Conservation (phyloP, 192 early-diverging fungal genomes). For the Coemansia sp. region DNA sequence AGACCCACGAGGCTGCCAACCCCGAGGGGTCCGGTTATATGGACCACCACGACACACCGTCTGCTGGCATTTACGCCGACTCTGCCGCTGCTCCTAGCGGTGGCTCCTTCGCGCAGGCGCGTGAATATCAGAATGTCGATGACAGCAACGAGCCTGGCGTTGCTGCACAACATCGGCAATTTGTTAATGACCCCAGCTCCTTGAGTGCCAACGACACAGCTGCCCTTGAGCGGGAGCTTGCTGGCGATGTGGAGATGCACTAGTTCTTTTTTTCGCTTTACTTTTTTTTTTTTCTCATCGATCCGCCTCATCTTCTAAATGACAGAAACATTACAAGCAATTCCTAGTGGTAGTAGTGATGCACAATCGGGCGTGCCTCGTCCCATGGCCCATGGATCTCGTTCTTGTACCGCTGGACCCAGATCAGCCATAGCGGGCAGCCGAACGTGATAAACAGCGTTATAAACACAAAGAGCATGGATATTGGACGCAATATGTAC, state of each 20-base stretch:
- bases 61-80: constrained; percentile 16
- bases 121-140: constrained; percentile 39
- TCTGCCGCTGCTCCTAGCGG: constrained; percentile 14
- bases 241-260: constrained; percentile 39
- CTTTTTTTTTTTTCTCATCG: neutral
- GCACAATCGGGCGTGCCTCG: constrained; percentile 78
- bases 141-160: constrained; percentile 46
- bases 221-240: constrained; percentile 46
- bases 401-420: constrained; percentile 95
- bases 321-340: neutral
- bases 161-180: constrained; percentile 38
- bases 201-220: constrained; percentile 30
- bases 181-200: constrained; percentile 12
- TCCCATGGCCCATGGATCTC: constrained; percentile 99
- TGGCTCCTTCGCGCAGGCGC: constrained; percentile 38
- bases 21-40: constrained; percentile 30
- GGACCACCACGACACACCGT: constrained; percentile 16
- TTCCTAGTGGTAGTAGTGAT: constrained; percentile 50
- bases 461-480: constrained; percentile 64
- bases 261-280: neutral
- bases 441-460: constrained; percentile 80
- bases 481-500: constrained; percentile 67
- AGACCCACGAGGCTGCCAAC: constrained; percentile 41
- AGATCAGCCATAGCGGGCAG: constrained; percentile 89
- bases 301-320: neutral